Conservation (phyloP, 495 filamentous ascomycete species). For the Patellaria atrata region DNA sequence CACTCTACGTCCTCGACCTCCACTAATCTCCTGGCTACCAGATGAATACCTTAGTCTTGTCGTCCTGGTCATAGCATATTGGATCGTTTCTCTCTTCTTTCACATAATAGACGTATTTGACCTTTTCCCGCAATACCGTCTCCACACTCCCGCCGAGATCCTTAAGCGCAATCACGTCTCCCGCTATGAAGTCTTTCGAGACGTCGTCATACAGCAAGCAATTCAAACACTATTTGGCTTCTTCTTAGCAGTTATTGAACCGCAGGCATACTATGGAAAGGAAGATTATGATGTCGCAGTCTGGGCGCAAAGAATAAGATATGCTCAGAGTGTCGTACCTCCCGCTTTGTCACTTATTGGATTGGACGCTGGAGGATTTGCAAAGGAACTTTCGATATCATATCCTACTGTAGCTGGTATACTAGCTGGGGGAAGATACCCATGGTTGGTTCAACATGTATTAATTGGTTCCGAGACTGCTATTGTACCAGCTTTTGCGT, state of each 20-base stretch:
- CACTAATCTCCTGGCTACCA: conserved; percentile 61
- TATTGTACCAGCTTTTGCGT: conserved; percentile 33
- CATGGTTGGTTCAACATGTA: conserved; percentile 30
- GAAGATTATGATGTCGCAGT: conserved; percentile 73
- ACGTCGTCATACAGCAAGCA: conserved; percentile 80
- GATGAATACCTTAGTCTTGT: conserved; percentile 63
- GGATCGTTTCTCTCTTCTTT: conserved; percentile 74
- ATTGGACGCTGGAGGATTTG: conserved; percentile 27
- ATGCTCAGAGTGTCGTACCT: conserved; percentile 56
- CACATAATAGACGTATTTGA: conserved; percentile 71
- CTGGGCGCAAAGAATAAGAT: conserved; percentile 61
- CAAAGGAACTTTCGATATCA: conserved; percentile 27
- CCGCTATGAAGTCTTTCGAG: conserved; percentile 65
- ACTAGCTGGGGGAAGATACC: conserved; percentile 61
- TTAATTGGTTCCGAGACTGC: conserved; percentile 14
- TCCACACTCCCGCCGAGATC: conserved; percentile 86
- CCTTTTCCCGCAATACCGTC: conserved; percentile 70
- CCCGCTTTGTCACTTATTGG: conserved; percentile 32
- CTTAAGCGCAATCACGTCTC: conserved; percentile 73
- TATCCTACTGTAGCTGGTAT: conserved; percentile 53
- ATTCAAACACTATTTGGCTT: conserved; percentile 60
- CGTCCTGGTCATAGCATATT: conserved; percentile 75
- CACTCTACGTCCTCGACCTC: conserved; percentile 46
- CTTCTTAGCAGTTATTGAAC: conserved; percentile 48
- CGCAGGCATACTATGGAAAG: conserved; percentile 47